phyloP scores from a whole-genome alignment of 2,329 filamentous ascomycete species.

The Diaporthe sp. region DNA sequence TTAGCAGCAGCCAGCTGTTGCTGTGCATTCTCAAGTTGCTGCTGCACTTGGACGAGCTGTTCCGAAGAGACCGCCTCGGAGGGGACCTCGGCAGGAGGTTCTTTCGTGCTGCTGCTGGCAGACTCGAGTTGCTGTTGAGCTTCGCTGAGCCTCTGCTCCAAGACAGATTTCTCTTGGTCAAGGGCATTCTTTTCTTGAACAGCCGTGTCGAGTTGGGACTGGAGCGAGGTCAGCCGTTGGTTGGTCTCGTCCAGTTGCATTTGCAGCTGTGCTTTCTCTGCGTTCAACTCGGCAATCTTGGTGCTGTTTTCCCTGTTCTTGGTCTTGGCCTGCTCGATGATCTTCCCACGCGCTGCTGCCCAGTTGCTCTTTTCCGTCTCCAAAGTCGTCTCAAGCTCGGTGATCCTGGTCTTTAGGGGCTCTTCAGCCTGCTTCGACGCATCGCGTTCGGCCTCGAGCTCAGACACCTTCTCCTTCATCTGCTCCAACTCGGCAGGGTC shows the following conservation, averaged over 20 bases:
- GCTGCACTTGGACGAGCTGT: conserved; percentile 59
- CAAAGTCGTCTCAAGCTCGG: conserved; percentile 61
- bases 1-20: conserved; percentile 74
- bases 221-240: conserved; percentile 48
- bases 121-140: conserved; percentile 52
- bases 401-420: conserved; percentile 64
- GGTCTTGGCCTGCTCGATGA: conserved; percentile 73
- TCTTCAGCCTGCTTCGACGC: conserved; percentile 60
- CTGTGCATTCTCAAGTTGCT: conserved; percentile 49
- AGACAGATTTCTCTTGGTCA: conserved; percentile 26
- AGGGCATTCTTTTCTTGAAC: conserved; percentile 46
- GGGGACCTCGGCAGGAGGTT: conserved; percentile 43
- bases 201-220: conserved; percentile 66
- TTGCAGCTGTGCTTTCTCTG: conserved; percentile 64
- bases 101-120: conserved; percentile 11
- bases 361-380: conserved; percentile 67
- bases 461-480: conserved; percentile 80
- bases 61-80: conserved; percentile 55
- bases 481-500: conserved; percentile 94
- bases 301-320: conserved; percentile 63
- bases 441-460: conserved; percentile 73
- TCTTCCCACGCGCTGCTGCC: conserved; percentile 61
- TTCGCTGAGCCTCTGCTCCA: conserved; percentile 50
- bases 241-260: conserved; percentile 58
- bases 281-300: conserved; percentile 64